A percentile compares a stretch with the other conserved stretches of the same genome.
phyloP scores from a whole-genome alignment of 805 yeast species.

The Komagataella pastoris region DNA sequence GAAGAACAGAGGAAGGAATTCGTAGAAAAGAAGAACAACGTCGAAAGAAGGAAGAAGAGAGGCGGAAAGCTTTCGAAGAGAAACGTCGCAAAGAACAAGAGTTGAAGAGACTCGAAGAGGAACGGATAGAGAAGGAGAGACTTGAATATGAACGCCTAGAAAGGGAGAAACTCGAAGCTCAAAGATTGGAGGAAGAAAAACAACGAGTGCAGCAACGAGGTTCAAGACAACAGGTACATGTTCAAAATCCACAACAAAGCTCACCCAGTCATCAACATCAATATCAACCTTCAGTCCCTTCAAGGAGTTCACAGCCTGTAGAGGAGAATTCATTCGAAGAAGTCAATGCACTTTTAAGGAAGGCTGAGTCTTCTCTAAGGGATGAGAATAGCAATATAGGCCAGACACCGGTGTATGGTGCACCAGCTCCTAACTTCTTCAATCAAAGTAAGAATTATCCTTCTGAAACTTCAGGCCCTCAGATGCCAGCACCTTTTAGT shows the following conservation, averaged over 20 bases:
- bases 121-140: slow-evolving; percentile 19
- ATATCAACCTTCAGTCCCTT: neutral
- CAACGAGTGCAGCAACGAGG: slow-evolving; percentile 19
- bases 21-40: slow-evolving; percentile 26
- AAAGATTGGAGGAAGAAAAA: slow-evolving; percentile 17
- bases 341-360: neutral
- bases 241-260: neutral
- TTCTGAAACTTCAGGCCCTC: neutral
- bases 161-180: slow-evolving; percentile 24
- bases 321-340: neutral
- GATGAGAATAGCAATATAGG: neutral
- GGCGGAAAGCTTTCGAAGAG: slow-evolving; percentile 25
- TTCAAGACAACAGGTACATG: neutral
- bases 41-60: slow-evolving; percentile 26
- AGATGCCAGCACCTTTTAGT: neutral
- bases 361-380: neutral
- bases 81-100: slow-evolving; percentile 21
- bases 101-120: slow-evolving; percentile 16
- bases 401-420: neutral
- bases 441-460: neutral
- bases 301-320: neutral
- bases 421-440: neutral
- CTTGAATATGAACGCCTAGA: slow-evolving; percentile 8
- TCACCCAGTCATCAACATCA: slow-evolving; percentile 11
- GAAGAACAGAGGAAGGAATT: slow-evolving; percentile 32